Evolutionary conservation across 2,329 filamentous ascomycete genomes (phyloP).

Genomic region (Coniella lustricola): DNA sequence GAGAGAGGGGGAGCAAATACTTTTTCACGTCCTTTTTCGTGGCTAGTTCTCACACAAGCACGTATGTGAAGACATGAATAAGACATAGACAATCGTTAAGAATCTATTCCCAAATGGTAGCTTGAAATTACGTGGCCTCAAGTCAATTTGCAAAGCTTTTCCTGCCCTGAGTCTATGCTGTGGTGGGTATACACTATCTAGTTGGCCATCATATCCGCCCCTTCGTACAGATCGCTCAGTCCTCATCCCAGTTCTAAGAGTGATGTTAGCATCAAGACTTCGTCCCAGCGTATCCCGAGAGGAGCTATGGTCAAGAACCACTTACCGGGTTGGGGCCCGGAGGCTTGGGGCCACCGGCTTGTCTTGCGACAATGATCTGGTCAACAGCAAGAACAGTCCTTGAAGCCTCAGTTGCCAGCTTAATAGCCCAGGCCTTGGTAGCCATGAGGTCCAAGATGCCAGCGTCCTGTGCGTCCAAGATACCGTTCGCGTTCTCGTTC

Average conservation of each 20-base stretch:
- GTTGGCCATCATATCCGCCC: slow-evolving; percentile 1
- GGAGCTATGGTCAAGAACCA: slow-evolving; percentile 34
- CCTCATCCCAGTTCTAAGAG: slow-evolving; percentile 55
- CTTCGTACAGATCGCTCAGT: slow-evolving; percentile 31
- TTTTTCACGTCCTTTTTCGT: no score
- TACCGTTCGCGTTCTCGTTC: slow-evolving; percentile 74
- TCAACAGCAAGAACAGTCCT: slow-evolving; percentile 93
- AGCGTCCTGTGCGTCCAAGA: slow-evolving; percentile 76
- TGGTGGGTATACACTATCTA: slow-evolving; percentile 5
- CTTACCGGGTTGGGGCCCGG: slow-evolving; percentile 78
- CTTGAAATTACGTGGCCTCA: slow-evolving; percentile 11
- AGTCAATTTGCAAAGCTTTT: background rate
- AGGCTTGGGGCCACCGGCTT: slow-evolving; percentile 95
- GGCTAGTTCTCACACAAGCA: no score
- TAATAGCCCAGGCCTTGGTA: slow-evolving; percentile 94
- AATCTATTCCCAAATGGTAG: slow-evolving; percentile 4
- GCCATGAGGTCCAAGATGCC: slow-evolving; percentile 89
- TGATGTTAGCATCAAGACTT: slow-evolving; percentile 22
- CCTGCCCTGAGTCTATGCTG: slow-evolving; percentile 7
- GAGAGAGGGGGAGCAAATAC: no score
- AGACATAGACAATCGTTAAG: no score
- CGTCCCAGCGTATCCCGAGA: background rate
- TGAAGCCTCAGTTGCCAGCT: slow-evolving; percentile 89
- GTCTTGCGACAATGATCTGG: slow-evolving; percentile 96
- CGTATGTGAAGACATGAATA: no score